Evolutionary conservation across 1,284 basidiomycete species (phyloP).

Genomic region (Cryptococcus hybrid): DNA sequence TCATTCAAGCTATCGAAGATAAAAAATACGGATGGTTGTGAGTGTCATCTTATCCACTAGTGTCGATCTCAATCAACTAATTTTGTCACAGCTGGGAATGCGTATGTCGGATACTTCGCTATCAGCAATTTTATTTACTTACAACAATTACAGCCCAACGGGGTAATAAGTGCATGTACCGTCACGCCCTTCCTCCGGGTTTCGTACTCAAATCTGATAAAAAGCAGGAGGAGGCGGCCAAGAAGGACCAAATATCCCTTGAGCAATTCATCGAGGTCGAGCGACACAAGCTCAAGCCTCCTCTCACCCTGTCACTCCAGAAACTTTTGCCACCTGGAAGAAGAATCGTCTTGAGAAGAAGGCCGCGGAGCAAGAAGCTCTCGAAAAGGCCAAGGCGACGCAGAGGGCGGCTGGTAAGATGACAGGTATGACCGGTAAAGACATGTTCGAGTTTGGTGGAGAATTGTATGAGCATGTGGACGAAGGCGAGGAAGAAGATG

Average conservation of each 20-base stretch:
- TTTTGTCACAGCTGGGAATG: conserved; percentile 48
- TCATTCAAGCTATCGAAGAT: conserved; percentile 93
- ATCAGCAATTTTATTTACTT: background rate
- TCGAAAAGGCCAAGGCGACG: conserved; percentile 79
- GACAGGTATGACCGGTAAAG: conserved; percentile 90
- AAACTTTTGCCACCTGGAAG: conserved; percentile 94
- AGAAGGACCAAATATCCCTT: conserved; percentile 84
- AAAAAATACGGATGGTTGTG: conserved; percentile 67
- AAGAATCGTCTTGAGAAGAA: conserved; percentile 91
- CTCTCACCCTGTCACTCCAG: conserved; percentile 92
- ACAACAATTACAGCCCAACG: conserved; percentile 39
- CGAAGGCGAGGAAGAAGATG: conserved; percentile 50
- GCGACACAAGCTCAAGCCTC: conserved; percentile 90
- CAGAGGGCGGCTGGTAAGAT: conserved; percentile 87
- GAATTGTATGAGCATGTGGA: conserved; percentile 90
- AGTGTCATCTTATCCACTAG: conserved; percentile 12
- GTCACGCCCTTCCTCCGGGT: conserved; percentile 92
- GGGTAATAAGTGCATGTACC: conserved; percentile 83
- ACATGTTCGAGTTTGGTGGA: conserved; percentile 96
- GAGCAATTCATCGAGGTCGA: conserved; percentile 98
- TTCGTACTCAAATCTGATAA: conserved; percentile 78
- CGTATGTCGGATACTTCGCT: conserved; percentile 24
- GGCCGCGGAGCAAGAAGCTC: conserved; percentile 74
- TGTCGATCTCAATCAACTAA: conserved; percentile 11
- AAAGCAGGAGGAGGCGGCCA: conserved; percentile 69